phyloP scores from a whole-genome alignment of 2,329 filamentous ascomycete species.

The Monosporascus cannonballus region DNA sequence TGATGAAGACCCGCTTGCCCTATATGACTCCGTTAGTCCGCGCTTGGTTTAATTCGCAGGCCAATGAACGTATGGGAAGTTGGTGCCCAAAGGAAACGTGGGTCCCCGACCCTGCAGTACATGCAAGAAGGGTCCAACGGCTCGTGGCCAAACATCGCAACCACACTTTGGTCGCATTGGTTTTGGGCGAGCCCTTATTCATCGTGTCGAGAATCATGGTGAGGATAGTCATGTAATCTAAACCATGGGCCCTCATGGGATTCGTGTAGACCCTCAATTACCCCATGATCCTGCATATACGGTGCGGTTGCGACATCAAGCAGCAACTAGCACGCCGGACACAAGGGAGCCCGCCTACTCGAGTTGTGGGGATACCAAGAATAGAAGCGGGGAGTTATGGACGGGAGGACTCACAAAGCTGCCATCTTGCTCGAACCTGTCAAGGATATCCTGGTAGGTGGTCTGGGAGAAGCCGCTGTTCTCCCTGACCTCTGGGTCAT shows the following conservation, averaged over 20 bases:
- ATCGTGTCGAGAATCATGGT: not conserved
- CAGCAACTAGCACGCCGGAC: not conserved
- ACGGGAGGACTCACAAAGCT: constrained; percentile 56
- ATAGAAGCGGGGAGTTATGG: constrained; percentile 11
- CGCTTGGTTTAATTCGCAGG: constrained; percentile 7
- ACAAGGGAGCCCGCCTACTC: not conserved
- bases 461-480: constrained; percentile 61
- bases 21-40: constrained; percentile 36
- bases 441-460: constrained; percentile 73
- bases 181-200: too few species aligned
- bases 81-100: not conserved
- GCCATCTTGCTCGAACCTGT: constrained; percentile 65
- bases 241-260: not conserved
- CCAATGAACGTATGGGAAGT: not conserved
- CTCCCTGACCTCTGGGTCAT: constrained; percentile 51
- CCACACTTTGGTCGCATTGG: too few species aligned
- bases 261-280: not conserved
- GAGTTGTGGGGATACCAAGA: not conserved
- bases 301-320: not conserved
- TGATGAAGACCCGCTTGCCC: constrained; percentile 94
- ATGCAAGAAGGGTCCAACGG: too few species aligned
- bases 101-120: not conserved
- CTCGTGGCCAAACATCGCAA: too few species aligned
- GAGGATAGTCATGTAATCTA: not conserved
- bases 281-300: not conserved